Percentiles rank a stretch among this genome's conserved stretches.
Conservation (phyloP, 2,329 filamentous ascomycete genomes). For the Blastomyces percursus region DNA sequence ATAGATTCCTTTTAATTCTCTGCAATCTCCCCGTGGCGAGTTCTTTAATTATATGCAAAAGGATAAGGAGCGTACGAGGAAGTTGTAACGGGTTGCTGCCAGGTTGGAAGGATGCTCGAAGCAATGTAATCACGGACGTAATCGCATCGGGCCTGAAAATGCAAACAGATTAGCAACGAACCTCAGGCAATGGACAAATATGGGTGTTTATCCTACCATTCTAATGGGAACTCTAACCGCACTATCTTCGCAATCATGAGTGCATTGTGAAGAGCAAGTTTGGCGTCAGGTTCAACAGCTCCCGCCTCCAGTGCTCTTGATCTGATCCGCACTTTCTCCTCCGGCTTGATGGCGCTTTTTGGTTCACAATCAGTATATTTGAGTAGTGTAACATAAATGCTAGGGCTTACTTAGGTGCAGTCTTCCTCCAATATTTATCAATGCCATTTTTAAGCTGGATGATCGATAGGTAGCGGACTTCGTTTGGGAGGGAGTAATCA, state of each 20-base stretch:
- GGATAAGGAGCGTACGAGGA: constrained; percentile 59
- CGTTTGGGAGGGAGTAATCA: constrained; percentile 61
- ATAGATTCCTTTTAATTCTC: constrained; percentile 63
- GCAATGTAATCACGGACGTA: constrained; percentile 47
- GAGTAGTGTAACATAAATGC: neutral
- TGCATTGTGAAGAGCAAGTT: constrained; percentile 77
- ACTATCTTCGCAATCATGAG: constrained; percentile 79
- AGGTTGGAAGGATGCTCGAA: constrained; percentile 46
- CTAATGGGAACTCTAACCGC: constrained; percentile 74
- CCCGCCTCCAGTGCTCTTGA: constrained; percentile 64
- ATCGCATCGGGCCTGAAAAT: constrained; percentile 37
- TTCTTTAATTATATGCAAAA: constrained; percentile 85
- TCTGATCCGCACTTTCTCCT: constrained; percentile 69
- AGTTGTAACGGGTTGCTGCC: constrained; percentile 55
- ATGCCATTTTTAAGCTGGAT: constrained; percentile 96
- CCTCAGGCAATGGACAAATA: neutral
- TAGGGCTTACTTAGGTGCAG: constrained; percentile 50
- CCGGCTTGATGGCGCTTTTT: constrained; percentile 46
- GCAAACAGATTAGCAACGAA: constrained; percentile 4
- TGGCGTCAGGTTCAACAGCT: constrained; percentile 61
- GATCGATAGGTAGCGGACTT: constrained; percentile 77
- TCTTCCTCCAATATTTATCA: constrained; percentile 85
- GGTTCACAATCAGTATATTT: neutral
- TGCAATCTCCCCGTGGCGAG: constrained; percentile 68
- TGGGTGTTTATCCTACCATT: constrained; percentile 49